phyloP scores from a whole-genome alignment of 352 stramenopile genomes.

The Peronospora belbahrii region DNA sequence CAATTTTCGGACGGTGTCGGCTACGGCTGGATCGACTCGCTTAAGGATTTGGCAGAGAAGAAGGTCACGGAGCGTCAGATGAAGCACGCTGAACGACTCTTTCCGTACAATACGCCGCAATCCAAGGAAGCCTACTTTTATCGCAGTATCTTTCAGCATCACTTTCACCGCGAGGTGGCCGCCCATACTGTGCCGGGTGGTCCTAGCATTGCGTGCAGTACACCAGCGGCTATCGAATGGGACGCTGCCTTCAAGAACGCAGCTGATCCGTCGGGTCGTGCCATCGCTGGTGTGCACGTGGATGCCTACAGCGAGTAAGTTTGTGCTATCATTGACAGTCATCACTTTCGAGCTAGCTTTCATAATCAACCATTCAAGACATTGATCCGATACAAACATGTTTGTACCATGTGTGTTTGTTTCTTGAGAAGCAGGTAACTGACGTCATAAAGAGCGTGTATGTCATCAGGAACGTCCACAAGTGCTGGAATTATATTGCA shows the following conservation, averaged over 20 bases:
- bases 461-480: too few species aligned
- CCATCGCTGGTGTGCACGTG: constrained; percentile 93
- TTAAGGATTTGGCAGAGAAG: constrained; percentile 92
- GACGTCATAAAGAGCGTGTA: too few species aligned
- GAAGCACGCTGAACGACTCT: constrained; percentile 90
- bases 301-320: constrained; percentile 80
- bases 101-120: constrained; percentile 97
- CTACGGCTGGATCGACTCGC: constrained; percentile 98
- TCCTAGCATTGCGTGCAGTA: constrained; percentile 98
- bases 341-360: too few species aligned
- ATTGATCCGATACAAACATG: too few species aligned
- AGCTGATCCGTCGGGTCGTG: constrained; percentile 92
- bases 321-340: constrained; percentile 15
- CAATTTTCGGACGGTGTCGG: constrained; percentile 99
- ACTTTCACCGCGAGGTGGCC: constrained; percentile 95
- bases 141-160: constrained; percentile 96
- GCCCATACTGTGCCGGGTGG: constrained; percentile 95
- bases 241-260: constrained; percentile 92
- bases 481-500: too few species aligned
- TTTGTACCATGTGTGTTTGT: too few species aligned
- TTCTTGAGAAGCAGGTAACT: too few species aligned
- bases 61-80: constrained; percentile 95
- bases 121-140: constrained; percentile 97
- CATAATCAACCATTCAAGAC: too few species aligned
- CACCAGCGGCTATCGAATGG: constrained; percentile 96